A percentile compares a stretch with the other conserved stretches of the same genome.
These are phyloP conservation scores for Lentinula sp. DNA, from an alignment of 768 basidiomycete genomes.

Conservation along the genomic window DNA sequence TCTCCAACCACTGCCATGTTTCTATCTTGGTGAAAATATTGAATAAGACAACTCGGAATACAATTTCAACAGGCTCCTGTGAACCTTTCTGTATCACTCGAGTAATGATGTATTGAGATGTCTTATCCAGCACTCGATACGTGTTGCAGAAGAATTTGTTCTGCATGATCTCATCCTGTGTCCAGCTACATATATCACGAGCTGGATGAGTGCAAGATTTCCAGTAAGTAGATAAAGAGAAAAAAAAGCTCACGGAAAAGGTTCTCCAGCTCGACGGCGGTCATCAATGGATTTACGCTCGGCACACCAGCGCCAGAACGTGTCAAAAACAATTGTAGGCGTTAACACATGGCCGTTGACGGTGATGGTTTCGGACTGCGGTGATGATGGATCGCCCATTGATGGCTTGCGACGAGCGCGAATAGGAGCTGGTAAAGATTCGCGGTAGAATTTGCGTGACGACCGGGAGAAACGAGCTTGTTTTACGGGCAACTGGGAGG, in stretches of 20 bases:
- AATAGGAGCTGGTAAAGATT: too few relatives aligned
- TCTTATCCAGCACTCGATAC: conserved; percentile 67
- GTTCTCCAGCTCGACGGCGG: conserved; percentile 40
- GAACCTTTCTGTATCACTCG: conserved; percentile 69
- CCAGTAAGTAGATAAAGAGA: conserved; percentile 1
- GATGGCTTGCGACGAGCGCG: background rate
- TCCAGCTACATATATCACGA: conserved; percentile 46
- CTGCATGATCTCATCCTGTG: conserved; percentile 51
- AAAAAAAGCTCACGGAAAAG: conserved; percentile 41
- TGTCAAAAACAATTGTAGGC: conserved; percentile 52
- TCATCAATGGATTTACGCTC: conserved; percentile 56
- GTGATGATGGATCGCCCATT: background rate
- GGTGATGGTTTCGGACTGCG: conserved; percentile 15
- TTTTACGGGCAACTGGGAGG: background rate
- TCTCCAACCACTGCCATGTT: conserved; percentile 61
- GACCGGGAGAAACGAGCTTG: background rate
- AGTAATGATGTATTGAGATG: conserved; percentile 59
- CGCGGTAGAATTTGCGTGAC: background rate
- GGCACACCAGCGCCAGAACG: conserved; percentile 53
- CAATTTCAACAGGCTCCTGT: conserved; percentile 52
- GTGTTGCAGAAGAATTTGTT: conserved; percentile 66
- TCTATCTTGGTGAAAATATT: conserved; percentile 65
- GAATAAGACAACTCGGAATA: conserved; percentile 69
- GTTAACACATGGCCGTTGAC: conserved; percentile 32
- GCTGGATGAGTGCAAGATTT: conserved; percentile 11